Evolutionary conservation across 257 asterid species (phyloP).

Genomic region (Ehretia macrophylla): DNA sequence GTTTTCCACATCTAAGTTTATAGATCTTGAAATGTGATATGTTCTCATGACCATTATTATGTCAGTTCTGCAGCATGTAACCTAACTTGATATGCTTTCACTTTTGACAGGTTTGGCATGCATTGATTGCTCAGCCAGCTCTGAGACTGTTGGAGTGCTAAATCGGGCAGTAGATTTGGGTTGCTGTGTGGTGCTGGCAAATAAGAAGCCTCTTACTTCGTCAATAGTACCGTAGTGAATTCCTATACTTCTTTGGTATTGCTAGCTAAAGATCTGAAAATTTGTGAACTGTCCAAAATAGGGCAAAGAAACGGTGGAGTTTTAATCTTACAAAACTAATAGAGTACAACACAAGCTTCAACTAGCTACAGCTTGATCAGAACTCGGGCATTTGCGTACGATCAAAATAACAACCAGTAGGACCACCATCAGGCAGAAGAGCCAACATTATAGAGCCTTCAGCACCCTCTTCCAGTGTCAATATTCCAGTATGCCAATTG

Average conservation of each 20-base stretch:
- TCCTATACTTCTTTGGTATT: not conserved
- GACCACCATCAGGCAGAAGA: slow-evolving; percentile 62
- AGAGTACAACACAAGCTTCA: not conserved
- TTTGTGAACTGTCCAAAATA: too few species aligned
- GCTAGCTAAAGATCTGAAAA: not conserved
- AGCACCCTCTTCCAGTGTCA: slow-evolving; percentile 67
- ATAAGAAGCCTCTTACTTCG: slow-evolving; percentile 88
- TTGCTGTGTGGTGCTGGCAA: slow-evolving; percentile 79
- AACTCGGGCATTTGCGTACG: slow-evolving; percentile 43
- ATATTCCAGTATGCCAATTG: slow-evolving; percentile 55
- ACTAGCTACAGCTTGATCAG: slow-evolving; percentile 20
- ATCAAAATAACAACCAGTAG: slow-evolving; percentile 70
- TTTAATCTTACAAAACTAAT: not conserved
- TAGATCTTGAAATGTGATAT: not conserved
- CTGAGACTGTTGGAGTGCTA: slow-evolving; percentile 58
- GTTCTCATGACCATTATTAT: not conserved
- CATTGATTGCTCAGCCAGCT: slow-evolving; percentile 96
- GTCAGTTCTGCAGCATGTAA: slow-evolving; percentile 3
- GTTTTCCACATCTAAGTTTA: too few species aligned
- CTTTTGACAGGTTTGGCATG: slow-evolving; percentile 57
- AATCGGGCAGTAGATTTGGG: slow-evolving; percentile 48
- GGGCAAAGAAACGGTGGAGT: too few species aligned
- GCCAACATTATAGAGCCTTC: slow-evolving; percentile 66
- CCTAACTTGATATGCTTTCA: slow-evolving; percentile 2
- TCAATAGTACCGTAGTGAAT: slow-evolving; percentile 46